Evolutionary conservation across 441 rosid species (phyloP).

Genomic region (Euphorbia schlechtendalii): DNA sequence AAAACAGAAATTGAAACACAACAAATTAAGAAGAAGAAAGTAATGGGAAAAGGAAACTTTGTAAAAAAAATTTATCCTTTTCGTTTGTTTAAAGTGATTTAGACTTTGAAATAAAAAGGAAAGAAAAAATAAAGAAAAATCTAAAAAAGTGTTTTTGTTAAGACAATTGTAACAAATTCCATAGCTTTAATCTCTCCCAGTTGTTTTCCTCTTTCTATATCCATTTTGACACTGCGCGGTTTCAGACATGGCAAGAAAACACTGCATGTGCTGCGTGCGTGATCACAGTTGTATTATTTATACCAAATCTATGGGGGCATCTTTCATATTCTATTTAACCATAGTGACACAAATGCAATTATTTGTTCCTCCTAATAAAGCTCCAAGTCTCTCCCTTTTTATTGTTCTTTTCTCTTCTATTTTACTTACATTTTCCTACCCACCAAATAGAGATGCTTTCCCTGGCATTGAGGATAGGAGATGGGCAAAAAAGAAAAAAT

Average conservation of each 20-base stretch:
- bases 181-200: background rate
- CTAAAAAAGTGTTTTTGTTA: constrained; percentile 8
- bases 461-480: background rate
- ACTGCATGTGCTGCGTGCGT: constrained; percentile 18
- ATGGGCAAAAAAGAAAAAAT: constrained; percentile 27
- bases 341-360: constrained; percentile 1
- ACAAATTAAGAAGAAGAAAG: constrained; percentile 1
- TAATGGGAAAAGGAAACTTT: constrained; percentile 1
- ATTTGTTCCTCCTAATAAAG: background rate
- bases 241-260: constrained; percentile 11
- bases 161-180: constrained; percentile 14
- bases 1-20: background rate
- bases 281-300: constrained; percentile 1
- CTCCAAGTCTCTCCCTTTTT: background rate
- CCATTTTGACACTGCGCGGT: constrained; percentile 16
- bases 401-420: too few relatives aligned
- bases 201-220: background rate
- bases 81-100: background rate
- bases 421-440: constrained; percentile 5
- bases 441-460: background rate
- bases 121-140: background rate
- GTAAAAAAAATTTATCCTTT: background rate
- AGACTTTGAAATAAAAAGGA: constrained; percentile 7
- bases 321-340: background rate
- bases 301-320: background rate